Evolutionary conservation across 2,329 filamentous ascomycete species (phyloP), one percentile per base, ranked within the genome.

Genomic region (Ilyonectria robusta): DNA sequence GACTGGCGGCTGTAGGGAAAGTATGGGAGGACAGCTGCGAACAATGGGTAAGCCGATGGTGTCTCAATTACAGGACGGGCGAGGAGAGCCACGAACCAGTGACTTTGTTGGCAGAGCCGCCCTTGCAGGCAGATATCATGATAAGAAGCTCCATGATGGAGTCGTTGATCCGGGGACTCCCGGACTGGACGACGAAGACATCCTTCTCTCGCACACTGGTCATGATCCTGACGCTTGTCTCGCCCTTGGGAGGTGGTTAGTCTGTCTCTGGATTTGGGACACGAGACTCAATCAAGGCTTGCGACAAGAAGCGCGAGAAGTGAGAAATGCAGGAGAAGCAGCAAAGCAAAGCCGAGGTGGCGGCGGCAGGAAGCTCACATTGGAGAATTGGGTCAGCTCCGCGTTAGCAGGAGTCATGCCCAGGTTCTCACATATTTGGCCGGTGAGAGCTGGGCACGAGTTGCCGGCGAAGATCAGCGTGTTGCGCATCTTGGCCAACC

Each of bases 1-100:
- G 95, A 98, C 82, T 99, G 96, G 69, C 96, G 94, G 74, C 94
- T 98, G 85, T 99, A 99, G n/a, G 96, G 96, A 78, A 98, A 99
- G 83, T 98, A 98, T 13, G 94, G 94, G 77, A 96, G 89, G 70
- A 96, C 93, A 72, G 94, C 94, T 95, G 77, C 66, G 50, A 66
- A 68, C 62, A 68, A 69, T 21, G 61, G 57, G 66, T 71, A 31
- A 61, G 68, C 66, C 62, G 59, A 71, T 69, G 60, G 33, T 66
- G 59, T 63, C 44, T 70, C 62, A 62, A 54, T 65, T 31, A 23
- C n/a, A 64, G 50, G 44, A 55, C 54, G 46, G 53, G 44, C 62
- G 68, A 68, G 21, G 10, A 29, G 64, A 65, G 62, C 55, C 69
- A 81, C 88, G 75, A 86, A 97, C 95, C 95, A 75, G 95, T 98